phyloP scores from a whole-genome alignment of 2,329 filamentous ascomycete genomes.

The Fusarium lateritium region DNA sequence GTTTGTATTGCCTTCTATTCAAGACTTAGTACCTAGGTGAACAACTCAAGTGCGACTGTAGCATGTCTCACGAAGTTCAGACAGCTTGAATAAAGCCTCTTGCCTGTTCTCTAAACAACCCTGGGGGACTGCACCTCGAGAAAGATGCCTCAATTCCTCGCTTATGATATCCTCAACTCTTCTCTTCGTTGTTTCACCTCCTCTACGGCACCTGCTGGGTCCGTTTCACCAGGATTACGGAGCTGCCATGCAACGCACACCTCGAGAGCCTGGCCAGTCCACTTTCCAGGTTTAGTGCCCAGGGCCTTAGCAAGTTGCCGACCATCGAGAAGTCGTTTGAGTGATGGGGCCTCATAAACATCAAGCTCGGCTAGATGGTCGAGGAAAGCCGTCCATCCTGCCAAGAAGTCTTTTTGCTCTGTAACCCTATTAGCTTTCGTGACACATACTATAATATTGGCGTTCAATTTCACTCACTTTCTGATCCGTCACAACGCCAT shows the following conservation, averaged over 20 bases:
- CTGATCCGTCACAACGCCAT: constrained; percentile 49
- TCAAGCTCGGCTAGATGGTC: constrained; percentile 69
- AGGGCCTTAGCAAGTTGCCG: constrained; percentile 79
- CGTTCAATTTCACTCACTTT: constrained; percentile 55
- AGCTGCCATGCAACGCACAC: constrained; percentile 91
- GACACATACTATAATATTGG: constrained; percentile 40
- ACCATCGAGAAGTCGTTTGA: constrained; percentile 81
- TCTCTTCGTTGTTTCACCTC: constrained; percentile 67
- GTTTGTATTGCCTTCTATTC: no score
- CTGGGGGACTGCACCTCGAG: no score
- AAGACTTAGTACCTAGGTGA: not conserved
- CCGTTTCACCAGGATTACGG: constrained; percentile 77
- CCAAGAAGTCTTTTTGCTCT: constrained; percentile 63
- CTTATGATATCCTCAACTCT: constrained; percentile 64
- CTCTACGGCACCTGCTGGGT: constrained; percentile 71
- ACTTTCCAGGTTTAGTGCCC: constrained; percentile 80
- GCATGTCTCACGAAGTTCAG: not conserved
- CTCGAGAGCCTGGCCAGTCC: constrained; percentile 86
- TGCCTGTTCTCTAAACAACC: not conserved
- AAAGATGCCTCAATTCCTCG: not conserved
- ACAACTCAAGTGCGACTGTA: not conserved
- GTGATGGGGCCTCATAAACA: constrained; percentile 69
- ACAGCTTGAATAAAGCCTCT: not conserved
- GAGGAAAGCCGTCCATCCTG: constrained; percentile 69
- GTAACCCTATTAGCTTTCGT: constrained; percentile 32